Evolutionary conservation across 1,139 yeast genomes (phyloP), one percentile per base, ranked within the genome.

Genomic region (Pichia sp.): DNA sequence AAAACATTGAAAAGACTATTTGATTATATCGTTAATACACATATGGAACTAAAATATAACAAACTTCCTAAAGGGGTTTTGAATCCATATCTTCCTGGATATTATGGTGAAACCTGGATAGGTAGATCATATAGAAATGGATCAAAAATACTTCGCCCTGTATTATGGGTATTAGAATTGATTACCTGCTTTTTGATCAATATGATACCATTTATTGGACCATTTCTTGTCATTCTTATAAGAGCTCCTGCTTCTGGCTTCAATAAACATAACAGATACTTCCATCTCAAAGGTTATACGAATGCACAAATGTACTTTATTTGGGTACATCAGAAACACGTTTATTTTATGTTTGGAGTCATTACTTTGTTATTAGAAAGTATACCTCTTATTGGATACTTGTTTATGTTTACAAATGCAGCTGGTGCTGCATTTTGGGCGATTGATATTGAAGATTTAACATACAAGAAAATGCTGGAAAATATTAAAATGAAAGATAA

Each of bases 371-470:
- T 75, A 3, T 65, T 85, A 25, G 90, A 83, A 58, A 65, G 74
- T 50, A 67, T 82, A 13, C 94, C 94, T 1, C 54, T 82, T 22
- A 47, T 81, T 0, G 82, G 82, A 30, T 65, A 81, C 18, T 67
- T 81, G 41, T 82, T 85, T 59, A 69, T 76, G 56, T 83, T 82
- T 59, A 81, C 92, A 12, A 80, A 82, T 60, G 76, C 78, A 7
- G 69, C 79, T 4, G 92, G 88, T 2, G 87, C 86, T 4, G 89
- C 90, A 0, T 65, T 85, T 37, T 85, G 92, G 92, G 87, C 74
- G 27, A 59, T 55, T 12, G 64, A 63, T 44, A 52, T 62, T 9
- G 71, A 68, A 50, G 55, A 50, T 35, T 36, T 42, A 22, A 30
- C 51, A 40, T 35, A 36, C 12, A 40, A 13, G 22, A 26, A 30